Base-by-base conservation (phyloP, 2,329 filamentous ascomycete genomes). In the Cordyceps tenuipes region DNA sequence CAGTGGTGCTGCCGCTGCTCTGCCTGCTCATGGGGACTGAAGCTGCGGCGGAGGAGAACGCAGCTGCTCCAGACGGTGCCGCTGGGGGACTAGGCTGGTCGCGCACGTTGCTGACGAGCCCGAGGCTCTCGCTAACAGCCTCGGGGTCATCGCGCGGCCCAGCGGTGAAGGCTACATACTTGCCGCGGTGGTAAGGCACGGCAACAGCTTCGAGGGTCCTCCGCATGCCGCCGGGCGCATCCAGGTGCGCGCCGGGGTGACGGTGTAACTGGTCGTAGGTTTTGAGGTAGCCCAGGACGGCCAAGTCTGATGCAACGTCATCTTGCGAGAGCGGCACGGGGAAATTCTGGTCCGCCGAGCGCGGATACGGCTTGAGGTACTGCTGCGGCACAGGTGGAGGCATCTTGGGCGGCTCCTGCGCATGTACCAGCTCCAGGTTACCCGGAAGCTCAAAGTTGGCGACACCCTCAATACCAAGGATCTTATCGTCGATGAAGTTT, bases 391-490 rank as follows among this genome's bases (percentile, higher is more conserved):
- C 79, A 9, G 79, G 75, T 0, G 82, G 79, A 10, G 82, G 82
- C 69, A 85, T 78, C 72, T 82, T 84, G 55, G 82, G 76, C 9
- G 73, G 81, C 67, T 84, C 82, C 36, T 79, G 77, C 3, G 75
- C 75, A 49, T 80, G 75, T 64, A 84, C 75, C 62, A 82, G 77
- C 63, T 84, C 80, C 48, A 87, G 75, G 66, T 84, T 86, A 51
- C 77, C 75, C 0, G 82, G 80, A 31, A 83, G 74, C 66, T 84
- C 81, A 63, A 85, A 81, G 65, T 82, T 85, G 61, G 79, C 75
- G 49, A 87, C 75, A 23, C 79, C 82, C 67, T 87, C 84, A 31
- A 86, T 76, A 15, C 84, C 84, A 13, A 84, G 73, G 44, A 83
- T 73, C 66, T 79, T 82, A 67, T 83, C 80, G 63, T 85, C 82